phyloP scores from a whole-genome alignment of 2,329 filamentous ascomycete genomes.

The Penicillium freii region DNA sequence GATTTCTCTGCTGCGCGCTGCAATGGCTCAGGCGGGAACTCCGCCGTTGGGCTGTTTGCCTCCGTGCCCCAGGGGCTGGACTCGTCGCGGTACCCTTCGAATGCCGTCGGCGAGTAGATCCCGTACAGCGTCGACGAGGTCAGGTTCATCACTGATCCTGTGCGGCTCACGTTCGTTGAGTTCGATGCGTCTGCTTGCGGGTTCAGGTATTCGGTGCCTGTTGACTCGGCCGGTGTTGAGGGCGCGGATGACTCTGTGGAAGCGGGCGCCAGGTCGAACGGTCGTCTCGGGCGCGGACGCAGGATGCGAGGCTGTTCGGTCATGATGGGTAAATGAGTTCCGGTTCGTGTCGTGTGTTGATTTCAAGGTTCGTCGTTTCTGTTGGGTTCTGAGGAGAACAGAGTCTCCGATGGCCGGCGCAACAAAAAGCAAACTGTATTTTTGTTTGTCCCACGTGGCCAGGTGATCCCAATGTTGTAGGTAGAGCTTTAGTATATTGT shows the following conservation, averaged over 20 bases:
- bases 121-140: conserved; percentile 86
- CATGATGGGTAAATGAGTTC: conserved; percentile 25
- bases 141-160: conserved; percentile 78
- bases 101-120: conserved; percentile 74
- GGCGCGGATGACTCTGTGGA: conserved; percentile 46
- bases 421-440: not conserved
- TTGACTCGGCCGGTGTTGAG: conserved; percentile 40
- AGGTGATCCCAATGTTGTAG: not conserved
- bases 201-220: conserved; percentile 36
- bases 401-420: conserved; percentile 10
- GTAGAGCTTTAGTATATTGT: not conserved
- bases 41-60: conserved; percentile 62
- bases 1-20: conserved; percentile 39
- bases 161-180: conserved; percentile 58
- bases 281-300: conserved; percentile 69
- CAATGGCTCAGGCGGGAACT: conserved; percentile 34
- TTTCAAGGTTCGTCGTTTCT: not conserved
- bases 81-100: conserved; percentile 56
- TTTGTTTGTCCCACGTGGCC: not conserved
- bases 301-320: conserved; percentile 54
- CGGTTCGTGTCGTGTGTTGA: not conserved
- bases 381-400: conserved; percentile 1
- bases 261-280: conserved; percentile 61
- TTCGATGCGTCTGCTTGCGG: conserved; percentile 33
- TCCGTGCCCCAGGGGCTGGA: conserved; percentile 77